A percentile compares a stretch with the other conserved stretches of the same genome.
Evolutionary conservation across 1,284 basidiomycete species (phyloP).

Genomic region (Ceratobasidium sp.): DNA sequence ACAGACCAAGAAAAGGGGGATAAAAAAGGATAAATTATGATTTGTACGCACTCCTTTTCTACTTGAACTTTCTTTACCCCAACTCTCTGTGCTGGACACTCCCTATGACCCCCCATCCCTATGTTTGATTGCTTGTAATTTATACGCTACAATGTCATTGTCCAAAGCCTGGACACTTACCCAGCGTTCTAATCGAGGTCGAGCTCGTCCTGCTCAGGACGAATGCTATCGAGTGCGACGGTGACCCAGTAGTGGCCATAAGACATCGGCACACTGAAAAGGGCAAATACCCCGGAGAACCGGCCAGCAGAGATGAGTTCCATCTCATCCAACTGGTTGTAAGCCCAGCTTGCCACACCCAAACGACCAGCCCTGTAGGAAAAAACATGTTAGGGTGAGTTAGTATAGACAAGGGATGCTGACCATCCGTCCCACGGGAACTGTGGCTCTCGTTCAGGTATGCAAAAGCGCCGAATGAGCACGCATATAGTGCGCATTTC

Average conservation of each 20-base stretch:
- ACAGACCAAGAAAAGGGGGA: no score
- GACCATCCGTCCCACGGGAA: constrained; percentile 27
- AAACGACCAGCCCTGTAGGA: not conserved
- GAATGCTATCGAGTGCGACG: constrained; percentile 1
- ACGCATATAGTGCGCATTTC: not conserved
- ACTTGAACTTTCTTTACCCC: no score
- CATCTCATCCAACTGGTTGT: not conserved
- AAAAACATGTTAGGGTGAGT: no score
- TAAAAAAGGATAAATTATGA: no score
- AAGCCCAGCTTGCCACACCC: not conserved
- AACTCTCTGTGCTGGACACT: no score
- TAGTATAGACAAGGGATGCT: not conserved
- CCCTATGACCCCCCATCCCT: no score
- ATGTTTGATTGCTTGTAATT: no score
- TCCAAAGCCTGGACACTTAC: no score
- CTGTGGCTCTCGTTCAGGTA: not conserved
- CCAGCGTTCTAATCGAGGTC: no score
- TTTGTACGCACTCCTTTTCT: no score
- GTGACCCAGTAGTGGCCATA: constrained; percentile 23
- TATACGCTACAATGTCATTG: no score
- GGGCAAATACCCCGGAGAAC: constrained; percentile 10
- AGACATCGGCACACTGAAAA: not conserved
- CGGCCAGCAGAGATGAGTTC: not conserved
- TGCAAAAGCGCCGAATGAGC: not conserved
- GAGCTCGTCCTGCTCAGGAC: not conserved